A percentile compares a stretch with the other conserved stretches of the same genome.
These are phyloP conservation scores for Rhizopogon rudus DNA, from an alignment of 768 basidiomycete genomes.

Conservation along the genomic window DNA sequence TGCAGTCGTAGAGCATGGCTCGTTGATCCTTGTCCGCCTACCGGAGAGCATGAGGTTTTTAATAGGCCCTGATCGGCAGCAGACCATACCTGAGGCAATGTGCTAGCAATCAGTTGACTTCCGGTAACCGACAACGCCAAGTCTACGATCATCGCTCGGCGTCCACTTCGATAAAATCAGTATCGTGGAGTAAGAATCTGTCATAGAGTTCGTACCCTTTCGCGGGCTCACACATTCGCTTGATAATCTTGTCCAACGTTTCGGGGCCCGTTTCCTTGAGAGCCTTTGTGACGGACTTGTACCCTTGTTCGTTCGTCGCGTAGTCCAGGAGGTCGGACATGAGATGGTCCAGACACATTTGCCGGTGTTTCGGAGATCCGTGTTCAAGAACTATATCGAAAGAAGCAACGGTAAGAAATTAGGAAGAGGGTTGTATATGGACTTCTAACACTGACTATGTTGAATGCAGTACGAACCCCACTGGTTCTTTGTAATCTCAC, in stretches of 20 bases:
- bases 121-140: slow-evolving; percentile 79
- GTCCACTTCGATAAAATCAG: slow-evolving; percentile 40
- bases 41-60: slow-evolving; percentile 7
- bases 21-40: slow-evolving; percentile 88
- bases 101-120: slow-evolving; percentile 80
- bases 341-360: slow-evolving; percentile 75
- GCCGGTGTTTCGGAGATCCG: slow-evolving; percentile 69
- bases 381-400: slow-evolving; percentile 67
- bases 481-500: slow-evolving; percentile 79
- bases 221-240: slow-evolving; percentile 82
- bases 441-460: slow-evolving; percentile 53
- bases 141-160: slow-evolving; percentile 84
- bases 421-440: slow-evolving; percentile 2
- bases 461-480: slow-evolving; percentile 89
- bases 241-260: slow-evolving; percentile 67
- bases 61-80: background rate
- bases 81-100: slow-evolving; percentile 62
- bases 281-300: slow-evolving; percentile 82
- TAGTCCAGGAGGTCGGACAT: slow-evolving; percentile 74
- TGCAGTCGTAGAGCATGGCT: slow-evolving; percentile 76
- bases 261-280: slow-evolving; percentile 81
- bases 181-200: background rate
- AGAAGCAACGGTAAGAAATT: background rate
- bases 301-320: slow-evolving; percentile 80
- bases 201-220: slow-evolving; percentile 48